Base-by-base conservation (phyloP, 257 asterid species). In the Avicennia marina region DNA sequence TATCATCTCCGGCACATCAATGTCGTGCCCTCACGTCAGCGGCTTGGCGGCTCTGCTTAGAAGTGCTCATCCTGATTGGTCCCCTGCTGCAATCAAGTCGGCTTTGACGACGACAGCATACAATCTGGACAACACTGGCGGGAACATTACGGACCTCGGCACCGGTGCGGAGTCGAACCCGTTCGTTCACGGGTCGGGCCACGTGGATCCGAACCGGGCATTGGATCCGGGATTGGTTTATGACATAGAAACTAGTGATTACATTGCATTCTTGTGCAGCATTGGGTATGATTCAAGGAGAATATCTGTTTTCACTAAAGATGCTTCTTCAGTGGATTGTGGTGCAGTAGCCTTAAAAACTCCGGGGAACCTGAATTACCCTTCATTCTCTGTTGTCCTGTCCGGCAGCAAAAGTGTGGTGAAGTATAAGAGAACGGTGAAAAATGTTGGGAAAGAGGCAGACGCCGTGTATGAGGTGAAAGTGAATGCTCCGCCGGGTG, bases 11-110 rank as follows among this genome's bases (percentile, higher is more conserved):
- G 98, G 96, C 6, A 86, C 97, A 0, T 84, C 96, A 1, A 90
- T 86, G 97, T 77, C 97, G 19, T 86, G 96, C 56, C 97, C 97
- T 15, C 97, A 90, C 48, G 96, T 82, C 50, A 82, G 94, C 62
- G 98, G 98, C 49, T 67, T 87, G 18, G 95, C 96, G 0, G 94
- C 95, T 1, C 26, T 90, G 69, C 83, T 90, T 15, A 71, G 66
- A 11, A 74, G 76, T 56, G 94, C 96, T 63, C 63, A 84, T 12
- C 89, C 89, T 0, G 15, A 42, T 16, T 90, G 95, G 96, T 69
- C 82, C 0, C 94, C 95, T 1, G 88, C 94, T 0, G 95, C 94
- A 2, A 82, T 90, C 52, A 87, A 84, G 72, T 90, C 98, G 15
- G 90, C 98, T 6, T 48, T 90, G 17, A 82, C 87, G 90, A 90